phyloP scores from a whole-genome alignment of 2,329 filamentous ascomycete genomes.

The Colletotrichum kahawae region DNA sequence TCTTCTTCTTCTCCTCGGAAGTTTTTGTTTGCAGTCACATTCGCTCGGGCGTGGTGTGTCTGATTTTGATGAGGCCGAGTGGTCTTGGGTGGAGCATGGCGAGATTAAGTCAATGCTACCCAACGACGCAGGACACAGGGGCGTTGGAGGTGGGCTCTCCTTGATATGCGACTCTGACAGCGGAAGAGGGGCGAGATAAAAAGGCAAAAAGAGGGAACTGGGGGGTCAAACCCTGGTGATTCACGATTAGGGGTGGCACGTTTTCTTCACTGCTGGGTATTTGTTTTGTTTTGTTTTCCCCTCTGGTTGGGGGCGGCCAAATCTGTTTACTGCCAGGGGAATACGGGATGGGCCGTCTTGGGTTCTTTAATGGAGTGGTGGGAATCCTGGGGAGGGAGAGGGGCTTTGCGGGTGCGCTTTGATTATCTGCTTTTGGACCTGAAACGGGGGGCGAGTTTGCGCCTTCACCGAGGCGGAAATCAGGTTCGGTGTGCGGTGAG shows the following conservation, averaged over 20 bases:
- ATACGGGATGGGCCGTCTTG: not conserved
- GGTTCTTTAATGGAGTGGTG: not conserved
- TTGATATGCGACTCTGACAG: not conserved
- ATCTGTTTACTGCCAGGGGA: not conserved
- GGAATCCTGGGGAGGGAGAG: not conserved
- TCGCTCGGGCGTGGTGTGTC: not conserved
- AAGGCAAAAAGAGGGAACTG: not conserved
- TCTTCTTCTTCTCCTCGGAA: not conserved
- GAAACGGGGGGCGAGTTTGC: not conserved
- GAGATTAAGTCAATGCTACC: slow-evolving; percentile 21
- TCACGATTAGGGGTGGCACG: not conserved
- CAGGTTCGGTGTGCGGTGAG: not conserved
- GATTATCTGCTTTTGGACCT: not conserved
- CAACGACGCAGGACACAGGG: not conserved
- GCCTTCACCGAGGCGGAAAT: not conserved
- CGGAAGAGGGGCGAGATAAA: not conserved
- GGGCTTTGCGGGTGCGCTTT: not conserved
- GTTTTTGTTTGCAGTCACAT: not conserved
- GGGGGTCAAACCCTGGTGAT: not conserved
- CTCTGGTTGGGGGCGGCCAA: not conserved
- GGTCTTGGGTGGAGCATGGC: slow-evolving; percentile 10
- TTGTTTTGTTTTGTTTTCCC: not conserved
- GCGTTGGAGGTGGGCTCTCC: not conserved
- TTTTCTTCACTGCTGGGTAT: not conserved
- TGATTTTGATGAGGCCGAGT: not conserved